These are phyloP conservation scores for Lentinula boryana DNA, from an alignment of 768 basidiomycete genomes.

Conservation along the genomic window DNA sequence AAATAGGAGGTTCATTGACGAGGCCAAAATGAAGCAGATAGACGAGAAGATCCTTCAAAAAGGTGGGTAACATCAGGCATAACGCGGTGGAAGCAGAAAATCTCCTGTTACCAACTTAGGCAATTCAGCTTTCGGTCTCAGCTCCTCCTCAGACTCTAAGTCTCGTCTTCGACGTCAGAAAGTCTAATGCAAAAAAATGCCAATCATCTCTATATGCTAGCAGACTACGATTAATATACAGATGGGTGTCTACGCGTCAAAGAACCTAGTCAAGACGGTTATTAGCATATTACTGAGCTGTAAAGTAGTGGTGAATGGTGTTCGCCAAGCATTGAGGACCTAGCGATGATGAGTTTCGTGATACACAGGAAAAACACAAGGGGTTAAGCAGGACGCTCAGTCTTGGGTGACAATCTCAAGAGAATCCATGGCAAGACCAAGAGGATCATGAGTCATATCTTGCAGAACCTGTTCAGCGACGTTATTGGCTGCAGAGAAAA, in stretches of 20 bases:
- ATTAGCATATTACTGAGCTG: neutral
- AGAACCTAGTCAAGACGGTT: neutral
- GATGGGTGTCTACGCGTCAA: neutral
- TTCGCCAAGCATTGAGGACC: too few relatives aligned
- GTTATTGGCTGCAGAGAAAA: constrained; percentile 52
- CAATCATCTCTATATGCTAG: neutral
- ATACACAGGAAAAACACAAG: neutral
- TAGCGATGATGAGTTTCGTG: neutral
- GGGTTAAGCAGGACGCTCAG: neutral
- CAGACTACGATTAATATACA: neutral
- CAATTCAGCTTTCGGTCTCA: neutral
- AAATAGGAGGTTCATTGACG: constrained; percentile 7
- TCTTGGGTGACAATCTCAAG: constrained; percentile 26
- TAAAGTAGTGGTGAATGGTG: neutral
- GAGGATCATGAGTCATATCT: constrained; percentile 44
- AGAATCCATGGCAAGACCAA: constrained; percentile 60
- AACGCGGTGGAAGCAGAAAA: neutral
- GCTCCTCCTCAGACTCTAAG: neutral
- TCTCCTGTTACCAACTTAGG: neutral
- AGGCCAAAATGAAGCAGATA: constrained; percentile 29
- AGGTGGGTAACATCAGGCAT: constrained; percentile 40
- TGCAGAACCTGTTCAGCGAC: constrained; percentile 30
- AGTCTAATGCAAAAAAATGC: neutral
- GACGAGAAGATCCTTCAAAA: constrained; percentile 42
- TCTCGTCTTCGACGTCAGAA: too few relatives aligned